Evolutionary conservation across 2,329 filamentous ascomycete species (phyloP).

Genomic region (Claviceps capensis): DNA sequence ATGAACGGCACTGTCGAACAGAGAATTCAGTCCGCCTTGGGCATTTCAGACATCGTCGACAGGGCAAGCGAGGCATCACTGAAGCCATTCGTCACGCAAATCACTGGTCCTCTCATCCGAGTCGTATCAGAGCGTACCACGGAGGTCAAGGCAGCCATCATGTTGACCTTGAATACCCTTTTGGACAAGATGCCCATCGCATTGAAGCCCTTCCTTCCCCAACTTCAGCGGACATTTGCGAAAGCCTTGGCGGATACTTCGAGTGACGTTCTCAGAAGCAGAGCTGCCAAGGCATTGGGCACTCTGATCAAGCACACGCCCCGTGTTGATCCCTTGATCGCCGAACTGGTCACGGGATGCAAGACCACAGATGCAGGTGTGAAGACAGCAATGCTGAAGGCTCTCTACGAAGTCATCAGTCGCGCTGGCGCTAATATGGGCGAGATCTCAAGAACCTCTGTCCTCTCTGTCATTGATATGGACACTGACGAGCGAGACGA

Average conservation of each 20-base stretch:
- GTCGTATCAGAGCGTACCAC: slow-evolving; percentile 93
- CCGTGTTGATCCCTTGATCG: slow-evolving; percentile 84
- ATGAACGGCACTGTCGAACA: slow-evolving; percentile 95
- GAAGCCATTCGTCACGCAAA: slow-evolving; percentile 92
- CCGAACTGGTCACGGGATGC: slow-evolving; percentile 86
- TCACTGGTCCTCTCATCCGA: slow-evolving; percentile 93
- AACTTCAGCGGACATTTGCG: slow-evolving; percentile 92
- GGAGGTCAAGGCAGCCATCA: slow-evolving; percentile 89
- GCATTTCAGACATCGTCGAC: slow-evolving; percentile 91
- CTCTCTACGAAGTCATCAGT: slow-evolving; percentile 88
- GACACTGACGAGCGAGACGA: slow-evolving; percentile 64
- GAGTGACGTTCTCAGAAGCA: slow-evolving; percentile 72
- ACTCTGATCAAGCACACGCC: slow-evolving; percentile 93
- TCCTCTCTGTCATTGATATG: slow-evolving; percentile 76
- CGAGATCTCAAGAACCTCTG: slow-evolving; percentile 72
- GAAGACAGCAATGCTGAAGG: slow-evolving; percentile 91
- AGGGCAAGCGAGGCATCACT: slow-evolving; percentile 76
- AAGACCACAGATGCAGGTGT: slow-evolving; percentile 79
- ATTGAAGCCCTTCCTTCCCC: slow-evolving; percentile 91
- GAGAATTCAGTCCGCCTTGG: slow-evolving; percentile 78
- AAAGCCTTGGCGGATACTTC: slow-evolving; percentile 88
- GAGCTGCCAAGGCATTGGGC: slow-evolving; percentile 86
- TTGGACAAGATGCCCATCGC: slow-evolving; percentile 93
- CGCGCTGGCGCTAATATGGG: slow-evolving; percentile 94
- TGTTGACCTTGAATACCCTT: slow-evolving; percentile 86